Base-by-base conservation (phyloP, 2,329 filamentous ascomycete species). In the Madurella fahalii region DNA sequence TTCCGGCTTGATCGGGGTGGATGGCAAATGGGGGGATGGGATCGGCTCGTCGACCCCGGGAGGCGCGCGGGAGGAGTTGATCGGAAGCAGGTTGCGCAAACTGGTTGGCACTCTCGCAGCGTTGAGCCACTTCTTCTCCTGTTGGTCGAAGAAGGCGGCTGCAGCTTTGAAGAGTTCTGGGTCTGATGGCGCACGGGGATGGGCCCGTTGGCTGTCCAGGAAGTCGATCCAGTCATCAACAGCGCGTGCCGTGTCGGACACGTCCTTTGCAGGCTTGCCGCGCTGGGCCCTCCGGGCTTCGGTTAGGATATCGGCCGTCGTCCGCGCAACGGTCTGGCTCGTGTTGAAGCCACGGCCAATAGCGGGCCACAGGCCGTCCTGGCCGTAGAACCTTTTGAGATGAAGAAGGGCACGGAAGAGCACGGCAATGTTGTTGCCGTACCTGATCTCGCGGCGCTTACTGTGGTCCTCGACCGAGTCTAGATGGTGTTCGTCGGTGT, bases 351-450 rank as follows among this genome's bases (percentile, higher is more conserved):
- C 61, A 2, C 47, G 30, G 2, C 54, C 47, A 15, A 63, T 53
- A n/a, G 58, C 62, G 2, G 16, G 5, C 62, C 62, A 64, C 9
- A 63, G 52, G 5, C 15, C 40, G 2, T 50, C 40, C 11, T 56
- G 53, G 25, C 51, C 54, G 17, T 54, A 58, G 39, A 50, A 55
- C 1, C 40, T 32, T 2, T 42, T 40, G 44, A 49, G 55, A n/a
- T 60, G 46, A 1, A 59, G 5, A 12, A 63, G 53, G 2, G 50
- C 57, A 7, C 52, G 49, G 37, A 64, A 63, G 16, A 64, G 57
- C 4, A 64, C 60, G 12, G 46, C 53, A 11, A 64, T 49, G 41
- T 61, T 63, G 62, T 64, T 64, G 15, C 56, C 60, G 39, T 64
- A 64, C 25, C 58, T 61, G 16, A 61, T 53, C 44, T 59, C 60